Conservation (phyloP, 805 yeast genomes). For the Suhomyces emberorum region DNA sequence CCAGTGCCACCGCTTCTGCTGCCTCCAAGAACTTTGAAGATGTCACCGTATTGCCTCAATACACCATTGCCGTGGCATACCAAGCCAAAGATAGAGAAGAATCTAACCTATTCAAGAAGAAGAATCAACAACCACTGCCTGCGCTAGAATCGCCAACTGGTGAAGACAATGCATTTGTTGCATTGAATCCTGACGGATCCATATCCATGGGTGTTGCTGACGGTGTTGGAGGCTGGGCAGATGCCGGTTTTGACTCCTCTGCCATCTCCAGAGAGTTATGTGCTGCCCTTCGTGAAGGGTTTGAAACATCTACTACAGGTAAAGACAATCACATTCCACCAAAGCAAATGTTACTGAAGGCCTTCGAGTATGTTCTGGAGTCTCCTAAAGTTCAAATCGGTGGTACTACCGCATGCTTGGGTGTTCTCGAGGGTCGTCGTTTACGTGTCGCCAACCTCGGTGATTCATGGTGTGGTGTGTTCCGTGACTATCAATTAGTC, state of each 20-base stretch:
- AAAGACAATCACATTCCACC: conserved; percentile 30
- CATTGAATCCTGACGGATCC: conserved; percentile 35
- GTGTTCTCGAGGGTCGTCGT: conserved; percentile 57
- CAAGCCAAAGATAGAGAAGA: conserved; percentile 68
- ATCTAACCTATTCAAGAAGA: conserved; percentile 41
- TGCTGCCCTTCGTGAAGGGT: conserved; percentile 45
- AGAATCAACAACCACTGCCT: conserved; percentile 24
- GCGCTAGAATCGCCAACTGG: conserved; percentile 60
- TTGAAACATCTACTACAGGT: conserved; percentile 21
- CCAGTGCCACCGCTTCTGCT: conserved; percentile 18
- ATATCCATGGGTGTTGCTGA: conserved; percentile 82
- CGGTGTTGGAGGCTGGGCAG: conserved; percentile 98
- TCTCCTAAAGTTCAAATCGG: conserved; percentile 77
- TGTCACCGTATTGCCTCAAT: conserved; percentile 31
- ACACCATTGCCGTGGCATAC: conserved; percentile 63
- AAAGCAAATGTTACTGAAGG: conserved; percentile 46
- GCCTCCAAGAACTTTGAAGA: conserved; percentile 19
- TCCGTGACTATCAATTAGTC: conserved; percentile 61
- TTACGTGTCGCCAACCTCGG: conserved; percentile 79
- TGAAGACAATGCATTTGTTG: conserved; percentile 69
- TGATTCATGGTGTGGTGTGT: conserved; percentile 91
- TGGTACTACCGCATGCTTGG: conserved; percentile 90
- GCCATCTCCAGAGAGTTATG: conserved; percentile 84
- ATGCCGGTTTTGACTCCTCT: conserved; percentile 84
- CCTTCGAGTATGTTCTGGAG: conserved; percentile 52